Percentiles rank a stretch among this genome's conserved stretches.
phyloP scores from a whole-genome alignment of 768 basidiomycete species.

The Podaxis pistillaris region DNA sequence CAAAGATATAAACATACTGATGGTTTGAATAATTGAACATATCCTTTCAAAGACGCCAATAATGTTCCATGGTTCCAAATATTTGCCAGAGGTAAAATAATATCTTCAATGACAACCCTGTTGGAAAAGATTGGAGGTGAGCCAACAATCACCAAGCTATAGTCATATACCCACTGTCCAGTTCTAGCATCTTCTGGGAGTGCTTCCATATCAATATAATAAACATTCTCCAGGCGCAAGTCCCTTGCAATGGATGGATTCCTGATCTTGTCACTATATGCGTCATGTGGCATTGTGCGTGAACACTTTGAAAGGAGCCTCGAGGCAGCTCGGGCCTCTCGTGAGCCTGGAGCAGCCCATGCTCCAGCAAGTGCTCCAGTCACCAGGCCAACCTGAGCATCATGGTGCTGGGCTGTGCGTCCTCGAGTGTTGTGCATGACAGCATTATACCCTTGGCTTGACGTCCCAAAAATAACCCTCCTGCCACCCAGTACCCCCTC shows the following conservation, averaged over 20 bases:
- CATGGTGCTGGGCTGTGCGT: constrained; percentile 9
- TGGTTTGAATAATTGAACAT: no score
- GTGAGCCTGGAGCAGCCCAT: not conserved
- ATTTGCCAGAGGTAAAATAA: no score
- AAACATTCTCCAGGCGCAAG: not conserved
- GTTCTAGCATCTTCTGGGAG: not conserved
- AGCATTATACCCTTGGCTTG: constrained; percentile 14
- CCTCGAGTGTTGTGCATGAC: constrained; percentile 15
- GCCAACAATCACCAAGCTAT: not conserved
- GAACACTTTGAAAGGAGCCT: not conserved
- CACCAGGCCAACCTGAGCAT: constrained; percentile 11
- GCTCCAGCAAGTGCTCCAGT: constrained; percentile 6
- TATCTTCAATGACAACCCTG: no score
- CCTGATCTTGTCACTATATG: not conserved
- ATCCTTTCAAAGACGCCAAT: no score
- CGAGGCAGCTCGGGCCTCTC: not conserved
- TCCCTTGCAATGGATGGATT: not conserved
- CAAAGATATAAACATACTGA: no score
- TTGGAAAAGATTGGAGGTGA: not conserved
- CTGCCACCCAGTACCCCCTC: no score
- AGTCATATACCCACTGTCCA: not conserved
- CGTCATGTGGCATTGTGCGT: not conserved
- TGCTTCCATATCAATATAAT: not conserved
- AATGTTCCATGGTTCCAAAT: no score
- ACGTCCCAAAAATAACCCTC: not conserved